phyloP scores from a whole-genome alignment of 108 stramenopile species.

The Conticribra weissflogii region DNA sequence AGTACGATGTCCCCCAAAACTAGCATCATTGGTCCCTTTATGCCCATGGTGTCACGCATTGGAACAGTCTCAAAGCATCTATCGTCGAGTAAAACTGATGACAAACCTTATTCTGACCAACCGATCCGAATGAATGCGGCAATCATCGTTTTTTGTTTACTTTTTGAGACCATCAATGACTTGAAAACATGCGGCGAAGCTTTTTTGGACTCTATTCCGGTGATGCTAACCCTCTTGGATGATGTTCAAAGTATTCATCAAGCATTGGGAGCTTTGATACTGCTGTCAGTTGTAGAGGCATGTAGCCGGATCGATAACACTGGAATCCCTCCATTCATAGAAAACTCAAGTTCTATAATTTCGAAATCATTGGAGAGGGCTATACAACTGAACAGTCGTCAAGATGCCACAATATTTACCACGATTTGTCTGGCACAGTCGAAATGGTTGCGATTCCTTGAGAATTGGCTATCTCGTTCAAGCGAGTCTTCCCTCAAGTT shows the following conservation, averaged over 20 bases:
- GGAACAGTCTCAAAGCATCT: background rate
- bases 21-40: conserved; percentile 15
- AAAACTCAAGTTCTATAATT: conserved; percentile 11
- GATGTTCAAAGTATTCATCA: conserved; percentile 29
- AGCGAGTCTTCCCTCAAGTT: background rate
- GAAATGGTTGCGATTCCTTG: conserved; percentile 29
- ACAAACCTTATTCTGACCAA: conserved; percentile 11
- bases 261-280: conserved; percentile 32
- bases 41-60: conserved; percentile 30
- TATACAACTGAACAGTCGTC: conserved; percentile 15
- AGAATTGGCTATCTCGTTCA: background rate
- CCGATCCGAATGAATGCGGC: conserved; percentile 24
- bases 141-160: conserved; percentile 16
- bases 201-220: conserved; percentile 21
- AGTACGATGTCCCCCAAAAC: too few relatives aligned
- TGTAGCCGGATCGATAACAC: conserved; percentile 2
- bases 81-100: background rate
- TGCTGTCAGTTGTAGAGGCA: conserved; percentile 21
- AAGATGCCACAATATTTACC: conserved; percentile 29
- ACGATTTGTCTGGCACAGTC: conserved; percentile 35
- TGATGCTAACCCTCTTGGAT: conserved; percentile 31
- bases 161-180: background rate
- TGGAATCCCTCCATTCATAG: conserved; percentile 4
- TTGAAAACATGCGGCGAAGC: conserved; percentile 13
- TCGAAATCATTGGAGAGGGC: conserved; percentile 22